Percentiles rank a stretch among this genome's conserved stretches.
Evolutionary conservation across 805 yeast species (phyloP).

Genomic region (Hanseniaspora pseudoguilliermondii): DNA sequence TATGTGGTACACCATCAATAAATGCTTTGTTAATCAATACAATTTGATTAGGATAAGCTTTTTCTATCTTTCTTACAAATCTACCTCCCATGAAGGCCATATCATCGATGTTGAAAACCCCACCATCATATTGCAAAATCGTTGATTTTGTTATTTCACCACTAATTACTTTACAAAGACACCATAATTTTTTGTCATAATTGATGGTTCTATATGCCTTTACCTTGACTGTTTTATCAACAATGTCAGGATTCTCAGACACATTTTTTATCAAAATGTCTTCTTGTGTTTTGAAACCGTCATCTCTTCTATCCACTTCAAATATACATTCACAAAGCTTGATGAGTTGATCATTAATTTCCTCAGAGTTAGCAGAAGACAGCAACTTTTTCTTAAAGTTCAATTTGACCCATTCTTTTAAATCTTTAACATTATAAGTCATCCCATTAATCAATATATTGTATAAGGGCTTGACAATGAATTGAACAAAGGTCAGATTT

Average conservation of each 20-base stretch:
- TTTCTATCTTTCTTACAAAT: constrained; percentile 43
- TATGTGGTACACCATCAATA: constrained; percentile 35
- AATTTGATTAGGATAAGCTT: constrained; percentile 52
- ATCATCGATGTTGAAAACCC: neutral
- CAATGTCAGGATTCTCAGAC: neutral
- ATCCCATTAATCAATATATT: constrained; percentile 54
- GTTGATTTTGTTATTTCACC: constrained; percentile 45
- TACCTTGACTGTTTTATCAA: constrained; percentile 1
- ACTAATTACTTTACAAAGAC: constrained; percentile 44
- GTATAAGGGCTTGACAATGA: constrained; percentile 68
- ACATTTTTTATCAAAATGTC: constrained; percentile 31
- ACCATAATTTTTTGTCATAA: constrained; percentile 42
- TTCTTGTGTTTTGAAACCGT: neutral
- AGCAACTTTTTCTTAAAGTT: constrained; percentile 33
- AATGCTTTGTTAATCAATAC: constrained; percentile 58
- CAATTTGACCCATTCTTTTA: constrained; percentile 35
- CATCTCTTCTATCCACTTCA: constrained; percentile 25
- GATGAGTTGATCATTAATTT: constrained; percentile 37
- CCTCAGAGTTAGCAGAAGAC: constrained; percentile 25
- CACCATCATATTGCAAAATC: neutral
- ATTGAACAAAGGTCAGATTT: constrained; percentile 42
- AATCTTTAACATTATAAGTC: constrained; percentile 35
- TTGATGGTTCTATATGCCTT: constrained; percentile 47
- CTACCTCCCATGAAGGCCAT: constrained; percentile 43
- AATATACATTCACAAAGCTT: constrained; percentile 45